Percentiles rank a stretch among this genome's conserved stretches.
Conservation (phyloP, 768 basidiomycete genomes). For the Lentinula raphanica region DNA sequence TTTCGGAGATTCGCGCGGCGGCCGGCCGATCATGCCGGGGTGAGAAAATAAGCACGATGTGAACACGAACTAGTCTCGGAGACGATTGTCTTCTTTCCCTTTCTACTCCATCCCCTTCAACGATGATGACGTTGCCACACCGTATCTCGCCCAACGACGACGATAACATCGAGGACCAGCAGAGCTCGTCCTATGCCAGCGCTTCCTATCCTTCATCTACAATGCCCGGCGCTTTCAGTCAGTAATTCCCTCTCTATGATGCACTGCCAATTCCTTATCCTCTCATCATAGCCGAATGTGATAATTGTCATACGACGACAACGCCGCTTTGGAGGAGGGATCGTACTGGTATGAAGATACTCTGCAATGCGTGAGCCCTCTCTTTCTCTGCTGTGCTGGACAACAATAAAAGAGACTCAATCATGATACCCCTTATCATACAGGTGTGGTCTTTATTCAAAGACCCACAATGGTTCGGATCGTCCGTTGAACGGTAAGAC, state of each 20-base stretch:
- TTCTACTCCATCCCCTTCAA: not conserved
- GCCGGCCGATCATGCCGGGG: not conserved
- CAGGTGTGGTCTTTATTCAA: constrained; percentile 7
- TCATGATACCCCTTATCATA: not conserved
- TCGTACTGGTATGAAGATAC: constrained; percentile 8
- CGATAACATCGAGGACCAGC: constrained; percentile 1
- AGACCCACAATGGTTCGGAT: constrained; percentile 9
- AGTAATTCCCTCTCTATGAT: not conserved
- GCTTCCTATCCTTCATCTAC: constrained; percentile 7
- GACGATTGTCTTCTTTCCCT: not conserved
- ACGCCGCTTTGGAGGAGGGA: constrained; percentile 7
- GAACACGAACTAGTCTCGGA: not conserved
- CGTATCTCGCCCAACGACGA: constrained; percentile 8
- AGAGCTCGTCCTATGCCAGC: constrained; percentile 2
- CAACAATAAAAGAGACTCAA: not conserved
- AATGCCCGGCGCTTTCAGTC: constrained; percentile 7
- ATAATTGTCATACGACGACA: constrained; percentile 9
- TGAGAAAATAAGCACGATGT: constrained; percentile 7
- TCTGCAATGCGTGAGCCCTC: constrained; percentile 7
- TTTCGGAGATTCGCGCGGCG: not conserved
- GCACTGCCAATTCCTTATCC: not conserved
- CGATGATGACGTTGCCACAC: constrained; percentile 9
- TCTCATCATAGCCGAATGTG: constrained; percentile 3
- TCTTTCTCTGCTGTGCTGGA: too few species aligned
- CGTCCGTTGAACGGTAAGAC: constrained; percentile 8